A percentile compares a stretch with the other conserved stretches of the same genome.
phyloP scores from a whole-genome alignment of 208 protist species.

The Trypanosoma boissoni region DNA sequence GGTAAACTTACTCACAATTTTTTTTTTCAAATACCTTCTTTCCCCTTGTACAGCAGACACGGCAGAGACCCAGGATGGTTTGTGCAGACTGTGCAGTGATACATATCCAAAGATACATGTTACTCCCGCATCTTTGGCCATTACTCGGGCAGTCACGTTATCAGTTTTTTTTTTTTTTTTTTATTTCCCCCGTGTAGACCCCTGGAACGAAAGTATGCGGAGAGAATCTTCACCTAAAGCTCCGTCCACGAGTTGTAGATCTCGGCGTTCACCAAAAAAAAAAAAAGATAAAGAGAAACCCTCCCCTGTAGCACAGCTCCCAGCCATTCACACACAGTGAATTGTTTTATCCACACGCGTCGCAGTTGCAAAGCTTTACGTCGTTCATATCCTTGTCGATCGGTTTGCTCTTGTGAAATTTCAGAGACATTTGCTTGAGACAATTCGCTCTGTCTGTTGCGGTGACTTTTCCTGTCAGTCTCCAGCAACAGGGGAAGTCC shows the following conservation, averaged over 20 bases:
- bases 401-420: slow-evolving; percentile 34
- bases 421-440: slow-evolving; percentile 28
- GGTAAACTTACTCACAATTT: slow-evolving; percentile 51
- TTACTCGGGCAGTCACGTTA: slow-evolving; percentile 31
- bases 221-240: slow-evolving; percentile 58
- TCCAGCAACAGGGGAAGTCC: slow-evolving; percentile 8
- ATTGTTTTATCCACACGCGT: slow-evolving; percentile 62
- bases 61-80: slow-evolving; percentile 38
- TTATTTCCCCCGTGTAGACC: slow-evolving; percentile 76
- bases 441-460: slow-evolving; percentile 34
- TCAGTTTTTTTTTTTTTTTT: slow-evolving; percentile 54
- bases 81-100: slow-evolving; percentile 41
- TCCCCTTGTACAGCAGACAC: slow-evolving; percentile 36
- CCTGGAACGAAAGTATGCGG: slow-evolving; percentile 55
- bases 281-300: too few relatives aligned
- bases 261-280: slow-evolving; percentile 46
- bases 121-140: slow-evolving; percentile 48
- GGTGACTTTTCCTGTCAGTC: slow-evolving; percentile 31
- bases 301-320: slow-evolving; percentile 21
- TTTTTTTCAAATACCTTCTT: slow-evolving; percentile 44
- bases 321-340: slow-evolving; percentile 41
- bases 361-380: slow-evolving; percentile 28
- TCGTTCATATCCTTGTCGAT: slow-evolving; percentile 42
- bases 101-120: slow-evolving; percentile 49
- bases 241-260: slow-evolving; percentile 39